Evolutionary conservation across 495 filamentous ascomycete genomes (phyloP), one percentile per base, ranked within the genome.

Genomic region (Bryoglossum gracile): DNA sequence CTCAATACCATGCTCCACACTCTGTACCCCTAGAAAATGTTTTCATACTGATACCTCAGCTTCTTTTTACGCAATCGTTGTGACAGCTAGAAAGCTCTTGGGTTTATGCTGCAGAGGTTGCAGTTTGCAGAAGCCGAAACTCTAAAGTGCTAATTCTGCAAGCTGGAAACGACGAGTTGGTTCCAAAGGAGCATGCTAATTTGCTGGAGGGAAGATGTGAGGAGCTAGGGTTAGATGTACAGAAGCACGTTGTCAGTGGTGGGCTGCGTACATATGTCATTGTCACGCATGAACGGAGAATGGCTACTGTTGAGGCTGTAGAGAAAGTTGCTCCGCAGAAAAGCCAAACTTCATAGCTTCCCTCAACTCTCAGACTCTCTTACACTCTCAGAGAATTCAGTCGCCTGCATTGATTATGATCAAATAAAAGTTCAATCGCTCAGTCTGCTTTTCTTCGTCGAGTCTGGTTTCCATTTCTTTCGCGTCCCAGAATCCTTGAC

Each of bases 121-220:
- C 17, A 25, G 18, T 9, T 1, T 3, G 8, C 1, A 2, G 35
- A 23, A 33, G n/a, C 23, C 11, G 42, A 33, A 24, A 1, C 25
- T 8, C 43, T 34, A 16, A 39, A 24, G 37, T 54, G 2, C 25
- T 54, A 41, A 55, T 59, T 14, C 21, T 59, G 18, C 46, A 55
- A 34, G 56, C 52, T 32, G 56, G 44, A 10, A 55, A 30, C 16
- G 56, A 59, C 51, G 56, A 59, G 32, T 28, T 59, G 9, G 56
- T 59, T 8, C 52, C 56, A 9, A 46, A 14, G 8, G 22, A 26
- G 14, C 56, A 55, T 44, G 53, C 37, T 14, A 41, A 50, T 40
- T 36, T 34, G 14, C 39, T 59, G 10, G 48, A 59, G 23, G 36
- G 18, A 25, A 37, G 46, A 33, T 55, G 56, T 19, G 2, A 32